Percentiles rank a stretch among this genome's conserved stretches.
These are phyloP conservation scores for Lactarius deliciosus DNA, from an alignment of 768 basidiomycete species.

Conservation along the genomic window DNA sequence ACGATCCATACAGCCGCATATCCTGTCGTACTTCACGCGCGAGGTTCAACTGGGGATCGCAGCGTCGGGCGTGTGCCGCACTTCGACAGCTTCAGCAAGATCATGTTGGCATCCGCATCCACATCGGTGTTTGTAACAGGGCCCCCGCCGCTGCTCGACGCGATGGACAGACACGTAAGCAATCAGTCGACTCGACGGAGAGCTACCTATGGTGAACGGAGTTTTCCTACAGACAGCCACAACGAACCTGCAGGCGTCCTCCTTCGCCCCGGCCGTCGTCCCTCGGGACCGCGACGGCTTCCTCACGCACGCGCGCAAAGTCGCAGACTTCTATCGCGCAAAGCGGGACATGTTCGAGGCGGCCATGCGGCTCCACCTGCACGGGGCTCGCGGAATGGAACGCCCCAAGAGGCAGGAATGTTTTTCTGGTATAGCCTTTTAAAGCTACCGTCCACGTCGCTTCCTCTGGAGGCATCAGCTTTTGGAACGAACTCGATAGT, in stretches of 20 bases:
- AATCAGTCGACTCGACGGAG: not conserved
- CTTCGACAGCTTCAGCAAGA: slow-evolving; percentile 68
- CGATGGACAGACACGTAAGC: slow-evolving; percentile 66
- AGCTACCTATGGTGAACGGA: not conserved
- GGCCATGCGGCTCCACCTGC: slow-evolving; percentile 71
- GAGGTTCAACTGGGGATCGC: slow-evolving; percentile 49
- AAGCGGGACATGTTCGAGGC: slow-evolving; percentile 78
- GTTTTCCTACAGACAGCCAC: slow-evolving; percentile 50
- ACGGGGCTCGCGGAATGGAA: slow-evolving; percentile 76
- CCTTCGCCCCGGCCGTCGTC: slow-evolving; percentile 63
- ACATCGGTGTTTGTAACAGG: slow-evolving; percentile 65
- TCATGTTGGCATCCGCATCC: slow-evolving; percentile 58
- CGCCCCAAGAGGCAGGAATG: slow-evolving; percentile 74
- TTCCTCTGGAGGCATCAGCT: too few relatives aligned
- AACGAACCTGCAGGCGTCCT: slow-evolving; percentile 67
- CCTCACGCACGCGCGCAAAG: slow-evolving; percentile 59
- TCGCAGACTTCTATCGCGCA: slow-evolving; percentile 68
- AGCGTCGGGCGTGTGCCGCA: slow-evolving; percentile 49
- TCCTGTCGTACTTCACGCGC: slow-evolving; percentile 73
- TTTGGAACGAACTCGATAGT: too few relatives aligned
- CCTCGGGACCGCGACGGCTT: slow-evolving; percentile 79
- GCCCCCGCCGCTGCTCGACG: slow-evolving; percentile 62
- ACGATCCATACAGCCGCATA: slow-evolving; percentile 39
- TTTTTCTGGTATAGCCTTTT: slow-evolving; percentile 71
- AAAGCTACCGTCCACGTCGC: not conserved